Base-by-base conservation (phyloP, 345 rosid species). In the Boechera divaricarpa region DNA sequence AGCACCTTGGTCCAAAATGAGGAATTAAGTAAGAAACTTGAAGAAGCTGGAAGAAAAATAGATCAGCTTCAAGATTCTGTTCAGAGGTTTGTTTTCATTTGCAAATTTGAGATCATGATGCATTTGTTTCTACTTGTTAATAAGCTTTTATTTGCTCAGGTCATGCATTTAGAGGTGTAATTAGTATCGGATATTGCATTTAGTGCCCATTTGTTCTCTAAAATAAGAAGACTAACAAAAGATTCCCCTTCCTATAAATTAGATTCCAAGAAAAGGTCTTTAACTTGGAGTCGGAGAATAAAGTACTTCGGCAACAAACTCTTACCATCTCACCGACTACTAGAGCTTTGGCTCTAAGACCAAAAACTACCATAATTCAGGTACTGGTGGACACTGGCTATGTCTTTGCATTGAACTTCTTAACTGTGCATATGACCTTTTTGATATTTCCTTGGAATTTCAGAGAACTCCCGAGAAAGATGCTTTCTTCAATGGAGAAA, bases 251-350 rank as follows among this genome's bases (percentile, higher is more conserved):
- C 49, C 45, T 38, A 10, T 56, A 18, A 36, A 57, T 36, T 74
- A 79, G 82, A 69, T 79, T 79, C 72, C 72, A 79, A 81, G 97
- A 95, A 78, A 95, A 88, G 82, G 85, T 88, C 67, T 85, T 90
- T 59, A 95, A 89, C 80, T 84, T 89, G 79, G 97, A 89, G 83
- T 91, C 97, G 45, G 99, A 95, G 85, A 95, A 86, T 74, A 89
- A 95, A 83, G 86, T 95, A 74, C 88, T 92, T 78, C 92, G 98
- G 73, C 96, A 92, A 74, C 98, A 91, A 77, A 84, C 93, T 67
- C 86, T 95, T 52, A 76, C 97, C 61, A 83, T 92, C 63, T 88
- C 99, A 39, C 98, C 99, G 44, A 83, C 96, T 53, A 84, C 83
- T 55, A 90, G 83, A 82, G 82, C 88, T 53, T 82, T 83, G 70